Evolutionary conservation across 1,139 yeast genomes (phyloP), one percentile per base, ranked within the genome.

Genomic region (Scheffersomyces illinoinensis): DNA sequence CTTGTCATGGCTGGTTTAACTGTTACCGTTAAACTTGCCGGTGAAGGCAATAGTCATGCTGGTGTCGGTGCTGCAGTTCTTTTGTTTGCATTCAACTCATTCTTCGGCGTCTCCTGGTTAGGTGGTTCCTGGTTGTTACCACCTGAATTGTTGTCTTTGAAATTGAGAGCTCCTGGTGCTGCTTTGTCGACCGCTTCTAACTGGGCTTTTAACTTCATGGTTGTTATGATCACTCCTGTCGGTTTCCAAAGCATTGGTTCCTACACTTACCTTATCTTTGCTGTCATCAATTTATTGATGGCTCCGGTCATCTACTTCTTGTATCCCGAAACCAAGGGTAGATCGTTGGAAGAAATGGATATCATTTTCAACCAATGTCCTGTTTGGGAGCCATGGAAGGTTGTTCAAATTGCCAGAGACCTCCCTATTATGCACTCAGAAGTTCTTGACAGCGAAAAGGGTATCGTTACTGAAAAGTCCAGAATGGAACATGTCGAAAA

Each of bases 251-350:
- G 66, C 59, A 77, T 77, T 54, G 71, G 72, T 39, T 70, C 73
- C 26, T 76, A 70, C 64, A 76, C 80, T 1, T 76, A 72, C 61
- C 66, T 75, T 4, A 71, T 76, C 52, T 76, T 76, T 63, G 79
- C 78, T 4, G 76, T 62, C 52, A 64, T 84, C 58, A 85, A 85
- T 62, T 71, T 76, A 43, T 64, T 78, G 48, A 78, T 86, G 76
- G 76, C 87, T 52, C 90, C 91, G 21, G 72, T 76, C 26, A 77
- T 85, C 21, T 85, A 80, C 69, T 76, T 84, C 61, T 79, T 85
- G 61, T 81, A 85, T 56, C 90, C 90, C 2, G 90, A 87, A 68
- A 86, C 90, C 2, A 83, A 85, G 66, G 86, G 84, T 26, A 76
- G 84, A 57, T 81, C 87, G 3, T 77, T 86, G 66, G 90, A 86